phyloP scores from a whole-genome alignment of 2,329 filamentous ascomycete species.

The Fusarium sp. region DNA sequence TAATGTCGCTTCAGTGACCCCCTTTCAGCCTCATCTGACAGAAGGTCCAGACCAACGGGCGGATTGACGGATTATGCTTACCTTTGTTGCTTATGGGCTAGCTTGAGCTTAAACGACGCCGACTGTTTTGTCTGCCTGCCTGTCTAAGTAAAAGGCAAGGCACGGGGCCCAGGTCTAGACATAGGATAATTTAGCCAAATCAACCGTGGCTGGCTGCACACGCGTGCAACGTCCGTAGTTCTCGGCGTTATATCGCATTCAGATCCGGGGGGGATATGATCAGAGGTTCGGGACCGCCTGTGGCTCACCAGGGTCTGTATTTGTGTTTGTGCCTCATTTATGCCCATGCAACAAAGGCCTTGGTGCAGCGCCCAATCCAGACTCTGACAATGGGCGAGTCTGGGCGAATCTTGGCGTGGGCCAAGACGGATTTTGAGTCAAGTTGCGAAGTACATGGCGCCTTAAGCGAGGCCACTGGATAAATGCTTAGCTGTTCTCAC shows the following conservation, averaged over 20 bases:
- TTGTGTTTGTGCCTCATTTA: constrained; percentile 13
- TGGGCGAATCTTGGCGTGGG: constrained; percentile 39
- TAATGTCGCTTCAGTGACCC: constrained; percentile 31
- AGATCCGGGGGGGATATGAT: constrained; percentile 1
- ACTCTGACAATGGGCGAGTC: constrained; percentile 33
- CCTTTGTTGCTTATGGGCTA: constrained; percentile 20
- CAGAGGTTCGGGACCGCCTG: constrained; percentile 2
- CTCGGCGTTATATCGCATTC: constrained; percentile 8
- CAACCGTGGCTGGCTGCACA: constrained; percentile 1
- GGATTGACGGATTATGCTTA: constrained; percentile 32
- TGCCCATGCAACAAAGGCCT: constrained; percentile 10
- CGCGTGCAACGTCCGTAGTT: constrained; percentile 20
- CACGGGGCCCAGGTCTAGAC: not conserved
- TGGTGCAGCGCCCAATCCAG: constrained; percentile 36
- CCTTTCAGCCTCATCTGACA: constrained; percentile 46
- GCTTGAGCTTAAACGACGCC: constrained; percentile 33
- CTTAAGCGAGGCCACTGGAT: constrained; percentile 43
- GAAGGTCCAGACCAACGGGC: constrained; percentile 32
- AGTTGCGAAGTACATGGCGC: constrained; percentile 41
- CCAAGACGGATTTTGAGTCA: constrained; percentile 42
- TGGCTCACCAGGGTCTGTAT: constrained; percentile 9
- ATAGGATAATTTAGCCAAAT: constrained; percentile 8
- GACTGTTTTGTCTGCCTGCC: constrained; percentile 20
- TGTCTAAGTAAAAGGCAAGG: constrained; percentile 15
- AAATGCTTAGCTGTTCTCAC: constrained; percentile 30